phyloP scores from a whole-genome alignment of 495 filamentous ascomycete species.

The Hypoxylon crocopeplum region DNA sequence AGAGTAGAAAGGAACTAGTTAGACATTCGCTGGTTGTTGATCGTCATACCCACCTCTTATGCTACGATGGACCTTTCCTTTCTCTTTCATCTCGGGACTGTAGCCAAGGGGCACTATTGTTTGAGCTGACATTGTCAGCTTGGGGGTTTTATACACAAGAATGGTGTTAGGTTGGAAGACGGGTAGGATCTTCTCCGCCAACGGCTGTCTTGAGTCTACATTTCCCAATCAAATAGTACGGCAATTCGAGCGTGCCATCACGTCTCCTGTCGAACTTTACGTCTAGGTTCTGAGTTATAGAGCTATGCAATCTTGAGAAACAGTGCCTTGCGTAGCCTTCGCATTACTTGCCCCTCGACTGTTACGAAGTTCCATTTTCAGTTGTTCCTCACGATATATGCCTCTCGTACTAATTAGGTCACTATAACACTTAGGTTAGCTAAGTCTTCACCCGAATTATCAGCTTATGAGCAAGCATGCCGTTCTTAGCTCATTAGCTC shows the following conservation, averaged over 20 bases:
- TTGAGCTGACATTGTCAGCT: slow-evolving; percentile 12
- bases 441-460: too few species aligned
- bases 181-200: slow-evolving; percentile 32
- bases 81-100: slow-evolving; percentile 23
- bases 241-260: slow-evolving; percentile 6
- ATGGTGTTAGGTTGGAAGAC: slow-evolving; percentile 38
- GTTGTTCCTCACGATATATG: too few species aligned
- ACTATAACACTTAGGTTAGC: too few species aligned
- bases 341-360: too few species aligned
- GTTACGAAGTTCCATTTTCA: too few species aligned
- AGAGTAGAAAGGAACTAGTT: slow-evolving; percentile 20
- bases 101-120: slow-evolving; percentile 22
- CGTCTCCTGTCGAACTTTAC: not conserved
- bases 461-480: too few species aligned
- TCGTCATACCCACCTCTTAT: slow-evolving; percentile 40
- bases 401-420: too few species aligned
- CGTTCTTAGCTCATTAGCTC: too few species aligned
- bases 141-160: slow-evolving; percentile 31
- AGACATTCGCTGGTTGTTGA: slow-evolving; percentile 29
- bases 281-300: too few species aligned
- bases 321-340: too few species aligned
- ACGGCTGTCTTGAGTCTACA: slow-evolving; percentile 30
- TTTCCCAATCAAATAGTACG: slow-evolving; percentile 21
- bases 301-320: too few species aligned
- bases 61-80: slow-evolving; percentile 37